Conservation (phyloP, 306 rosid species). For the Benincasa hispida region DNA sequence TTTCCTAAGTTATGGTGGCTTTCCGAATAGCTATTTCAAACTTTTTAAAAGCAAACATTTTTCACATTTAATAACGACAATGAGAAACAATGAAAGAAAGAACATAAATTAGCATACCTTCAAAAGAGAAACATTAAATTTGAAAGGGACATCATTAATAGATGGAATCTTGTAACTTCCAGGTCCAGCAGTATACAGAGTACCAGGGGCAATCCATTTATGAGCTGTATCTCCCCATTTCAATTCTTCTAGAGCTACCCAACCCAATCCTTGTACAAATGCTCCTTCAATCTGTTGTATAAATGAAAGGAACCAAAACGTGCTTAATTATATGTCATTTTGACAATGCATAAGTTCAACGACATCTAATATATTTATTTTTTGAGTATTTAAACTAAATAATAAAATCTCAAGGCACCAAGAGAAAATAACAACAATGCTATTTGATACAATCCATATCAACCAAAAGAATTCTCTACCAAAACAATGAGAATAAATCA, state of each 20-base stretch:
- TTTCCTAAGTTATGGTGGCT: not conserved
- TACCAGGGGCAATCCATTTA: slow-evolving; percentile 68
- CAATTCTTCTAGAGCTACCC: slow-evolving; percentile 89
- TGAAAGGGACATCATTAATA: slow-evolving; percentile 65
- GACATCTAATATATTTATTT: not conserved
- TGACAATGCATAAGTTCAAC: not conserved
- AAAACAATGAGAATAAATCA: not conserved
- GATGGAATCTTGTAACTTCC: slow-evolving; percentile 90
- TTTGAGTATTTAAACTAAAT: not conserved
- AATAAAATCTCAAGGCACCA: not conserved
- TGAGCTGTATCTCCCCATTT: slow-evolving; percentile 97
- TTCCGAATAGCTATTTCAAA: not conserved
- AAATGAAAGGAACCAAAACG: not conserved
- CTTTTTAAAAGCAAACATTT: not conserved
- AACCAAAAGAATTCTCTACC: not conserved
- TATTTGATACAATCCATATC: not conserved
- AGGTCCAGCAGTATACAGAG: slow-evolving; percentile 69
- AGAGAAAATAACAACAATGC: not conserved
- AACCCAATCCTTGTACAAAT: slow-evolving; percentile 89
- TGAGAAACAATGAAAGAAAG: not conserved
- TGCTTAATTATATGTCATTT: not conserved
- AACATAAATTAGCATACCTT: slow-evolving; percentile 40
- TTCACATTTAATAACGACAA: not conserved
- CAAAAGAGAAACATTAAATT: slow-evolving; percentile 68
- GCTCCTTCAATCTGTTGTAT: slow-evolving; percentile 76